Base-by-base conservation (phyloP, 768 basidiomycete genomes). In the Tricholoma matsutake region DNA sequence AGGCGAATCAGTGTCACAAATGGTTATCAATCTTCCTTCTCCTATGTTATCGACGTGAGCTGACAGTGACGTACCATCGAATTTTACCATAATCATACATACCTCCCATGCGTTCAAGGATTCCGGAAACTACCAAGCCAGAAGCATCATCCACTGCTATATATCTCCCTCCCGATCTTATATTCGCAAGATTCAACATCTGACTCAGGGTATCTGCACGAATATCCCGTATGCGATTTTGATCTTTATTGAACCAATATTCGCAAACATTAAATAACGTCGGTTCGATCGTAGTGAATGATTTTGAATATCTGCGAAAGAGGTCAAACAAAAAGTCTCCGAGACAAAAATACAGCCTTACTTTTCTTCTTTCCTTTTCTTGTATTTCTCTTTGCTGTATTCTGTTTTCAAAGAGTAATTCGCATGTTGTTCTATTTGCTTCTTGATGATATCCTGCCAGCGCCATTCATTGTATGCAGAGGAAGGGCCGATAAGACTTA, bases 301-400 rank as follows among this genome's bases (percentile, higher is more conserved):
- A 81, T 71, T 94, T 96, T 5, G 87, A 88, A 72, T 91, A 98
- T 67, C 96, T 98, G 62, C 31, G 45, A 41, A 55, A 7, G 52
- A 55, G 52, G 45, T 53, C 39, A 53, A 45, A n/a, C 6, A 34
- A 32, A 29, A 20, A 61, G 25, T 13, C 11, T 29, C 34, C 18
- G 25, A 35, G 22, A 41, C 56, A 29, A 43, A 18, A 51, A 41
- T 37, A 28, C 14, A 3, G 14, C 72, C 87, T 65, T 69, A 96
- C 96, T 98, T 99, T 59, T 92, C 94, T 76, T 96, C 93, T 73
- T 99, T 99, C 39, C 94, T 83, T 73, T 96, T 96, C 72, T 86
- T 90, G 75, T 98, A 99, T 72, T 99, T 99, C 69, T 98, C 96
- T 75, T 99, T 98, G 75, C 92, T 95, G 74, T 96, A 98, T 73